Percentiles rank a stretch among this genome's conserved stretches.
Evolutionary conservation across 257 asterid species (phyloP).

Genomic region (Nicotiana attenuata): DNA sequence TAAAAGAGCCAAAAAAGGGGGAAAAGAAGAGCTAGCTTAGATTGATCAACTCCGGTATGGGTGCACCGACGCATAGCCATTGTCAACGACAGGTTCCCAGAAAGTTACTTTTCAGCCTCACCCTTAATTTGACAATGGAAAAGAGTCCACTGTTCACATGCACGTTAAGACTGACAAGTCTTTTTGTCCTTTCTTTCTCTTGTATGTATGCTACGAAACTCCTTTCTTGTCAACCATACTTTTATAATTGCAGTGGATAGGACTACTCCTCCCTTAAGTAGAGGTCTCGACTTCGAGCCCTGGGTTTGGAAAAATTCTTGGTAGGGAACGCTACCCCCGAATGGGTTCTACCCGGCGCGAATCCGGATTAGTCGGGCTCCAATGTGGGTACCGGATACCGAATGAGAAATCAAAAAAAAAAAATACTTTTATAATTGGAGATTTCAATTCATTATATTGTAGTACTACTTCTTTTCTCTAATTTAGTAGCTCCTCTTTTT

Average conservation of each 20-base stretch:
- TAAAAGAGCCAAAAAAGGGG: neutral
- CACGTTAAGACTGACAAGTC: slow-evolving; percentile 7
- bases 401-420: too few species aligned
- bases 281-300: too few species aligned
- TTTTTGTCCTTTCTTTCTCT: neutral
- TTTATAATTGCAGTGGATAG: too few species aligned
- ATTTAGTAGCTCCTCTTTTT: neutral
- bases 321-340: too few species aligned
- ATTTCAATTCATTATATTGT: too few species aligned
- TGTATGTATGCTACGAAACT: too few species aligned
- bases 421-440: neutral
- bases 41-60: neutral
- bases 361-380: too few species aligned
- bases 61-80: neutral
- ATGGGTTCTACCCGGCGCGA: too few species aligned
- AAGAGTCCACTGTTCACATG: neutral
- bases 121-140: neutral
- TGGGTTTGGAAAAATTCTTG: too few species aligned
- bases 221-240: neutral
- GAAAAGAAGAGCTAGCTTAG: neutral
- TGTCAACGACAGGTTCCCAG: neutral
- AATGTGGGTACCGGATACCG: too few species aligned
- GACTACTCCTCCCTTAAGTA: too few species aligned
- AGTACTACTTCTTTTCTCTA: neutral
- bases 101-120: neutral